Evolutionary conservation across 768 basidiomycete species (phyloP).

Genomic region (Phylloporus sp.): DNA sequence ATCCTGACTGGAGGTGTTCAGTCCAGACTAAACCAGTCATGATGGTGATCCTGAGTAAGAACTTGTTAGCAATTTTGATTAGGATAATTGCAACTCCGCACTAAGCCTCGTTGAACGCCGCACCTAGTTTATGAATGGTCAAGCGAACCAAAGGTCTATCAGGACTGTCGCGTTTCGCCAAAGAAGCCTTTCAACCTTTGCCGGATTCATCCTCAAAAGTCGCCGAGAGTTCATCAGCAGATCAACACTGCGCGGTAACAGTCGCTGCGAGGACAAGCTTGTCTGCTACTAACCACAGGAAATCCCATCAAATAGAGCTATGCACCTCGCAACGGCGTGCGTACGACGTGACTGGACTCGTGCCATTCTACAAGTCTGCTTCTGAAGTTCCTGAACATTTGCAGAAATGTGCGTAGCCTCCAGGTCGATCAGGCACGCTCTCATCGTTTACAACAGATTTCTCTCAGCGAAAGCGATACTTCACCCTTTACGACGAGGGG

Average conservation of each 20-base stretch:
- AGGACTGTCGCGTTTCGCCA: slow-evolving; percentile 43
- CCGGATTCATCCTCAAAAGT: slow-evolving; percentile 4
- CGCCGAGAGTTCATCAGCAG: neutral
- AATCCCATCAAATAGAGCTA: slow-evolving; percentile 23
- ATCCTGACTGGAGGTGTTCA: neutral
- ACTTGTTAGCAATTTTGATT: too few relatives aligned
- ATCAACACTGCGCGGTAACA: neutral
- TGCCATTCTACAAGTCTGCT: slow-evolving; percentile 61
- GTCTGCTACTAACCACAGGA: neutral
- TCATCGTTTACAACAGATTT: slow-evolving; percentile 58
- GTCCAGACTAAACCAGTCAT: neutral
- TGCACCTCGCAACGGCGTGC: slow-evolving; percentile 34
- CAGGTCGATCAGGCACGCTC: neutral
- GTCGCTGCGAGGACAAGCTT: neutral
- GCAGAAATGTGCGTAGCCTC: slow-evolving; percentile 61
- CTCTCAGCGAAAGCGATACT: slow-evolving; percentile 75
- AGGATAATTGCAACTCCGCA: slow-evolving; percentile 9
- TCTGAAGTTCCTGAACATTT: slow-evolving; percentile 74
- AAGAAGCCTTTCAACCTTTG: slow-evolving; percentile 33
- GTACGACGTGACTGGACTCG: slow-evolving; percentile 71
- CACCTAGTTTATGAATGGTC: slow-evolving; percentile 25
- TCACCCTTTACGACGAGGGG: slow-evolving; percentile 75
- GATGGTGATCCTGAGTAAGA: neutral
- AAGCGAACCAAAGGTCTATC: slow-evolving; percentile 40
- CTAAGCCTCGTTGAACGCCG: too few relatives aligned